phyloP scores from a whole-genome alignment of 352 stramenopile genomes.

The Globisporangium megalacanthum region DNA sequence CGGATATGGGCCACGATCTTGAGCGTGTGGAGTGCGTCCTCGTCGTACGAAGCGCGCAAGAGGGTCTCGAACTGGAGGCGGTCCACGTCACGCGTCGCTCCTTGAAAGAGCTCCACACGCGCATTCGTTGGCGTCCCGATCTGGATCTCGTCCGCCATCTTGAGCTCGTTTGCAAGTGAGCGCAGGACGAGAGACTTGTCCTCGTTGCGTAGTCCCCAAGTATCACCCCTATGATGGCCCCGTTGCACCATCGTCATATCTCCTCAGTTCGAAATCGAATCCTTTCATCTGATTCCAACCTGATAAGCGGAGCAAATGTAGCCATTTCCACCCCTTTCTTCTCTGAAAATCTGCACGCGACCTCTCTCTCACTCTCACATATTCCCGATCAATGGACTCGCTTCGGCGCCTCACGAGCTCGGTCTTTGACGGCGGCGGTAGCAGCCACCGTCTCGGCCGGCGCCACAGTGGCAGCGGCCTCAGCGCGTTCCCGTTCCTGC shows the following conservation, averaged over 20 bases:
- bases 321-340: not conserved
- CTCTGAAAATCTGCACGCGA: not conserved
- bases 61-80: slow-evolving; percentile 20
- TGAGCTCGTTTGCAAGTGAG: not conserved
- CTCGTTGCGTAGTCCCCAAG: no score
- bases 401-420: slow-evolving; percentile 70
- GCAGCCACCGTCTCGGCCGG: slow-evolving; percentile 28
- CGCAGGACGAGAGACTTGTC: no score
- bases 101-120: slow-evolving; percentile 18
- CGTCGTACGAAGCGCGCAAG: slow-evolving; percentile 28
- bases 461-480: slow-evolving; percentile 24
- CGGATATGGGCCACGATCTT: slow-evolving; percentile 47
- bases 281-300: no score
- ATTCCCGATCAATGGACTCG: slow-evolving; percentile 42
- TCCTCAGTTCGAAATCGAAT: no score
- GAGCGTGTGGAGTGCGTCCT: slow-evolving; percentile 44
- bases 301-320: not conserved
- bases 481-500: slow-evolving; percentile 8
- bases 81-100: slow-evolving; percentile 19
- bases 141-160: not conserved
- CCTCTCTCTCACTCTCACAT: slow-evolving; percentile 1
- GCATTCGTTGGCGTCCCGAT: not conserved
- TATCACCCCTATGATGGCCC: no score
- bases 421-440: slow-evolving; percentile 34
- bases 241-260: no score